These are phyloP conservation scores for Silene noctiflora DNA, from an alignment of 179 eudicot species.

Conservation along the genomic window DNA sequence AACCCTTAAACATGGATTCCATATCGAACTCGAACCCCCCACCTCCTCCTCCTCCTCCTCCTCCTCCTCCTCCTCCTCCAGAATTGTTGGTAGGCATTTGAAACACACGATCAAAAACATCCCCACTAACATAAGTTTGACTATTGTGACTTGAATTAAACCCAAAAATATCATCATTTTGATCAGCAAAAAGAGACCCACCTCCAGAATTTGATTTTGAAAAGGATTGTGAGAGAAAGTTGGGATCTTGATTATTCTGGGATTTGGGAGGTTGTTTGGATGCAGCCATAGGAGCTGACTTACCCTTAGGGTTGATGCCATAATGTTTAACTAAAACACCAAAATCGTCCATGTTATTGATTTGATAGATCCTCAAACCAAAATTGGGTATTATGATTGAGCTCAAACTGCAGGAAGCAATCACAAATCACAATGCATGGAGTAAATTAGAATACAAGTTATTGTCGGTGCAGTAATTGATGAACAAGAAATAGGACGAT, in stretches of 20 bases:
- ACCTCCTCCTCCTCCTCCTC: too few relatives aligned
- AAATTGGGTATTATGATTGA: background rate
- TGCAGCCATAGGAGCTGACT: constrained; percentile 75
- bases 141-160: constrained; percentile 27
- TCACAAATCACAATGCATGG: background rate
- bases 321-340: constrained; percentile 77
- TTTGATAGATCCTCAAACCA: background rate
- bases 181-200: constrained; percentile 39
- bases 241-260: constrained; percentile 28
- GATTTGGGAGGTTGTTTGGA: constrained; percentile 40
- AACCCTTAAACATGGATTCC: constrained; percentile 45
- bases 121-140: constrained; percentile 23
- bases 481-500: background rate
- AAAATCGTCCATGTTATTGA: constrained; percentile 57
- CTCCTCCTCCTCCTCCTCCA: constrained; percentile 23
- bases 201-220: constrained; percentile 28
- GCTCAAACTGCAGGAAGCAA: constrained; percentile 16
- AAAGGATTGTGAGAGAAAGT: constrained; percentile 16
- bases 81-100: constrained; percentile 30
- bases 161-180: constrained; percentile 40
- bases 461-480: constrained; percentile 23
- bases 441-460: background rate
- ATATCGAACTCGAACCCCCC: constrained; percentile 44
- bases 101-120: constrained; percentile 48
- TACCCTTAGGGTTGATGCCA: constrained; percentile 71